Evolutionary conservation across 2,329 filamentous ascomycete species (phyloP).

Genomic region (Aspergillus sp.): DNA sequence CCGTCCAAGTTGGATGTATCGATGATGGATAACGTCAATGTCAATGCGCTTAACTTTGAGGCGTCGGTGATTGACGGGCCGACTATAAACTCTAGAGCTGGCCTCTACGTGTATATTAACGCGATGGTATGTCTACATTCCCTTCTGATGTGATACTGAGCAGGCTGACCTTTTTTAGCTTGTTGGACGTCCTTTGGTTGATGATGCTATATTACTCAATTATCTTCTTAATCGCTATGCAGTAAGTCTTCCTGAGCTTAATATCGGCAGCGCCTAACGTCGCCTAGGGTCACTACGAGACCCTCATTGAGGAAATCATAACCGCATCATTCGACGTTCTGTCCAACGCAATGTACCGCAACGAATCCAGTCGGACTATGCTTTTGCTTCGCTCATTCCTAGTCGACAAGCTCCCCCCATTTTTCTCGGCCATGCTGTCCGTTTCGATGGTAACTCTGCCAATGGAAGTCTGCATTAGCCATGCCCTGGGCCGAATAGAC

Average conservation of each 20-base stretch:
- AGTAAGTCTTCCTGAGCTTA: constrained; percentile 45
- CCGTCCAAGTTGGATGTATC: constrained; percentile 46
- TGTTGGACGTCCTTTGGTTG: constrained; percentile 76
- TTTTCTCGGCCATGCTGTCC: constrained; percentile 58
- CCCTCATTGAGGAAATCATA: constrained; percentile 77
- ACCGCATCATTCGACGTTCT: constrained; percentile 87
- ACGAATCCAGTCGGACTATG: constrained; percentile 59
- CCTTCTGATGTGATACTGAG: not conserved
- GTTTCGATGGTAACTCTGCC: constrained; percentile 60
- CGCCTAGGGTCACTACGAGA: constrained; percentile 69
- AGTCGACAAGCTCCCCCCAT: constrained; percentile 67
- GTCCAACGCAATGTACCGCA: constrained; percentile 78
- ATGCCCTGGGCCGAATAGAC: constrained; percentile 64
- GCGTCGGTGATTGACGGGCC: constrained; percentile 64
- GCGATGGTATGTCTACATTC: constrained; percentile 60
- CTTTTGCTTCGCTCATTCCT: constrained; percentile 83
- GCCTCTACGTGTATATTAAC: constrained; percentile 82
- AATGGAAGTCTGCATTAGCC: constrained; percentile 64
- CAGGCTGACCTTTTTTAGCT: constrained; percentile 57
- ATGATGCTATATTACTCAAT: constrained; percentile 74
- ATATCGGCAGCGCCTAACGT: constrained; percentile 1
- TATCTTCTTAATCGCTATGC: constrained; percentile 85
- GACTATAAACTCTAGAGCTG: constrained; percentile 72
- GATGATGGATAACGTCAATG: constrained; percentile 43
- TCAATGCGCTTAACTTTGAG: constrained; percentile 53